Percentiles rank a stretch among this genome's conserved stretches.
These are phyloP conservation scores for Houttuynia cordata DNA, from an alignment of 164 flowering plant species.

Conservation along the genomic window DNA sequence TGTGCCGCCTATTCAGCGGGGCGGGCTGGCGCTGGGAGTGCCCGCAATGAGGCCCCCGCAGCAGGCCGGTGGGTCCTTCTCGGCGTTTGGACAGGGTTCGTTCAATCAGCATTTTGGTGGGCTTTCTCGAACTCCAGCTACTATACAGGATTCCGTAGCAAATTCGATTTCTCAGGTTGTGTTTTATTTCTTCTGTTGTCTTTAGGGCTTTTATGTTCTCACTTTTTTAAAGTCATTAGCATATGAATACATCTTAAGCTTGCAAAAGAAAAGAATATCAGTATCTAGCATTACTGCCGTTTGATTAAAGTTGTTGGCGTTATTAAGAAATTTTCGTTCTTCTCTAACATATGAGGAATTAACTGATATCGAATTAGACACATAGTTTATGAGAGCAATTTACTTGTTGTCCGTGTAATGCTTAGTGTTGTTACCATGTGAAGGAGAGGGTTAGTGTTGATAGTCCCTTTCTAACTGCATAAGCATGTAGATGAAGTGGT, in stretches of 20 bases:
- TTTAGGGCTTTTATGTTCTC: not conserved
- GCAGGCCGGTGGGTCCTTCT: slow-evolving; percentile 1
- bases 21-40: slow-evolving; percentile 1
- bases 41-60: not conserved
- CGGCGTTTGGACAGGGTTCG: not conserved
- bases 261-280: too few species aligned
- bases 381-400: too few species aligned
- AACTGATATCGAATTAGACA: too few species aligned
- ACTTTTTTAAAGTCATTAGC: not conserved
- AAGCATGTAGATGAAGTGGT: too few species aligned
- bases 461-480: too few species aligned
- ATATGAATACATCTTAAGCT: too few species aligned
- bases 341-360: too few species aligned
- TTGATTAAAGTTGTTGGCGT: not conserved
- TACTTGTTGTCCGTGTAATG: too few species aligned
- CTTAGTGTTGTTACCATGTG: too few species aligned
- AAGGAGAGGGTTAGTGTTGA: too few species aligned
- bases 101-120: slow-evolving; percentile 4
- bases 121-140: not conserved
- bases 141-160: not conserved
- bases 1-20: not conserved
- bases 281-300: not conserved
- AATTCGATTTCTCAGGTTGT: slow-evolving; percentile 1
- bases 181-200: not conserved
- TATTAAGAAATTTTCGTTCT: too few species aligned